Percentiles rank a stretch among this genome's conserved stretches.
Evolutionary conservation across 2,329 filamentous ascomycete species (phyloP).

Genomic region (Cladorrhinum sp.): DNA sequence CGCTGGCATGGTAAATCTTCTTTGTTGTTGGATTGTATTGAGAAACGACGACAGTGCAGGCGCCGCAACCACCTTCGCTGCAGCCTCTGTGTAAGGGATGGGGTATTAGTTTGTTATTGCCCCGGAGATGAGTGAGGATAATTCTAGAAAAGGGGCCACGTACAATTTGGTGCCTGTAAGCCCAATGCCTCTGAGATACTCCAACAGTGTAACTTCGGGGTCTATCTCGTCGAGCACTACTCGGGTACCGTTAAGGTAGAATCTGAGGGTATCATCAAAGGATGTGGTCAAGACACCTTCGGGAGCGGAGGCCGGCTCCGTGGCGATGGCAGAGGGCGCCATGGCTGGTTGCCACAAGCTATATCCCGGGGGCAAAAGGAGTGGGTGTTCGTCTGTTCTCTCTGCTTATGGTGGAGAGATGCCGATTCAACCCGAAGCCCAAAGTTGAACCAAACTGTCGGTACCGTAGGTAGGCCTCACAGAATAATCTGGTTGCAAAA

Average conservation of each 20-base stretch:
- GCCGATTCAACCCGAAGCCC: background rate
- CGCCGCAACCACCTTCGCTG: slow-evolving; percentile 93
- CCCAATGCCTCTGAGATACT: slow-evolving; percentile 89
- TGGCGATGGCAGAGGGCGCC: slow-evolving; percentile 55
- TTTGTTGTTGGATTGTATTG: slow-evolving; percentile 91
- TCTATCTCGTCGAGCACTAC: slow-evolving; percentile 83
- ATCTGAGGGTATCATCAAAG: slow-evolving; percentile 84
- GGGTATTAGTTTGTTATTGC: background rate
- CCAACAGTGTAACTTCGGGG: slow-evolving; percentile 85
- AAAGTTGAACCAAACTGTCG: too few relatives aligned
- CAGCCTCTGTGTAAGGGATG: slow-evolving; percentile 58
- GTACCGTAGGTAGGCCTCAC: background rate
- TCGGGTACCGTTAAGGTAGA: slow-evolving; percentile 92
- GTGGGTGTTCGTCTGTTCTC: background rate
- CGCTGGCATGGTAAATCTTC: slow-evolving; percentile 90
- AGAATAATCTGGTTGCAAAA: background rate
- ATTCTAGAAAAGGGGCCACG: slow-evolving; percentile 23
- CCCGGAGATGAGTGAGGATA: background rate
- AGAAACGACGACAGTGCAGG: slow-evolving; percentile 91
- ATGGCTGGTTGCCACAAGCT: slow-evolving; percentile 35
- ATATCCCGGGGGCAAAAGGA: background rate
- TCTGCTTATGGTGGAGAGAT: background rate
- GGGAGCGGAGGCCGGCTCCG: slow-evolving; percentile 34
- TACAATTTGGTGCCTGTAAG: slow-evolving; percentile 90
- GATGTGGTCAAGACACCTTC: slow-evolving; percentile 61